phyloP scores from a whole-genome alignment of 176 grass and related monocot species.

The Cenchrus purpureus region DNA sequence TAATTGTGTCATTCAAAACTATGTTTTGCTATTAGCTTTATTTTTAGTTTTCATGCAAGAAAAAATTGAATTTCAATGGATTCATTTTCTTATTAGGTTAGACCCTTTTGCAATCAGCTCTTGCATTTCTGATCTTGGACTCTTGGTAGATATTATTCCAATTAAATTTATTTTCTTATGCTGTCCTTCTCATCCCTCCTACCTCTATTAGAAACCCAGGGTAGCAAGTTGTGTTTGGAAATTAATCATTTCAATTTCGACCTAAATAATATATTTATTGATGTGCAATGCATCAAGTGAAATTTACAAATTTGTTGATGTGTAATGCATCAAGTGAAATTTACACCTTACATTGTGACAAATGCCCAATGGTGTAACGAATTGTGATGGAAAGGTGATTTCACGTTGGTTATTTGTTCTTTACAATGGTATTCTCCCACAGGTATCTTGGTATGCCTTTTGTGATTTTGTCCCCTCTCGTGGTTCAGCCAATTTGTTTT shows the following conservation, averaged over 20 bases:
- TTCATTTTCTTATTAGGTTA: slow-evolving; percentile 75
- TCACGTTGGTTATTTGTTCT: too few relatives aligned
- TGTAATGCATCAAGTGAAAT: too few relatives aligned
- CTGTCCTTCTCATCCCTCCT: not conserved
- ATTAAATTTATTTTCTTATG: not conserved
- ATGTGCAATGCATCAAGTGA: too few relatives aligned
- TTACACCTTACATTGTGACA: too few relatives aligned
- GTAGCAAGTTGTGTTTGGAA: not conserved
- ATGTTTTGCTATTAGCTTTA: not conserved
- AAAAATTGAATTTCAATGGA: not conserved
- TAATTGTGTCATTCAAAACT: not conserved
- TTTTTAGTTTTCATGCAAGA: not conserved
- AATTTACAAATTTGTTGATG: too few relatives aligned
- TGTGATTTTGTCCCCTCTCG: too few relatives aligned
- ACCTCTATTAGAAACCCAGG: not conserved
- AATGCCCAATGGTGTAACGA: too few relatives aligned
- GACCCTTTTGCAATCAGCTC: not conserved
- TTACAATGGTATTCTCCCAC: too few relatives aligned
- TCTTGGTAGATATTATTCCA: not conserved
- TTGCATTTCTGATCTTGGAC: not conserved
- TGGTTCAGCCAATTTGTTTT: too few relatives aligned
- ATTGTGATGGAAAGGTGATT: too few relatives aligned
- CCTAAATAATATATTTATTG: not conserved
- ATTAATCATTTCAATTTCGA: slow-evolving; percentile 24
- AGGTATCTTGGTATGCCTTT: too few relatives aligned